Conservation (phyloP, 495 filamentous ascomycete genomes). For the Podospora fimiseda region DNA sequence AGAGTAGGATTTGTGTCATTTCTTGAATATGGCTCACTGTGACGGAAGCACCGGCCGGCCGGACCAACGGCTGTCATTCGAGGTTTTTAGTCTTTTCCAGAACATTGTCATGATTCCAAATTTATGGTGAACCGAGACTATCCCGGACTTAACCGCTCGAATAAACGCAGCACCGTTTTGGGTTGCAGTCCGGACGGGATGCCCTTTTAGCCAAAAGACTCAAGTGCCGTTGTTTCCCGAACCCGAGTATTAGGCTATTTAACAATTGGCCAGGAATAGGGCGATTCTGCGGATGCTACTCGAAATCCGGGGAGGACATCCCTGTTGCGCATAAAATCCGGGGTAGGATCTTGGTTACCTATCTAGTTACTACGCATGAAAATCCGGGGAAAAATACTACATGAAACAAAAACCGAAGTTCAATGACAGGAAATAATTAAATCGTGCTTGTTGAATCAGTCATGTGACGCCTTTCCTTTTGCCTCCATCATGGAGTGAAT, state of each 20-base stretch:
- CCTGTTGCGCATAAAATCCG: constrained; percentile 4
- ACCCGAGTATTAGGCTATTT: constrained; percentile 2
- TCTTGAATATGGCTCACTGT: too few relatives aligned
- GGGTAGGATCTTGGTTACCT: background rate
- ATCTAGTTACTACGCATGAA: too few relatives aligned
- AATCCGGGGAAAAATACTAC: constrained; percentile 12
- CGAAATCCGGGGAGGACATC: constrained; percentile 6
- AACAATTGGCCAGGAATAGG: background rate
- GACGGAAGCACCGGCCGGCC: too few relatives aligned
- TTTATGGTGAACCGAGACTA: too few relatives aligned
- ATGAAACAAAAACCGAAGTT: background rate
- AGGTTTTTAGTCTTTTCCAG: too few relatives aligned
- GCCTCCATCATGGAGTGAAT: background rate
- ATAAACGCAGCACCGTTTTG: too few relatives aligned
- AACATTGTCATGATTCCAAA: too few relatives aligned
- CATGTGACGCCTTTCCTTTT: background rate
- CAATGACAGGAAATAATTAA: background rate
- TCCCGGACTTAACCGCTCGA: too few relatives aligned
- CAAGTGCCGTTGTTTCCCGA: background rate
- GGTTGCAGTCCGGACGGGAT: too few relatives aligned
- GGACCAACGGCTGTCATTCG: too few relatives aligned
- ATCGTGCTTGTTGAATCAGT: background rate
- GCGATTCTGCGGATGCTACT: background rate
- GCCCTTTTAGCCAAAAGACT: constrained; percentile 1
- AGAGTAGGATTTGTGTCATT: too few relatives aligned